Percentiles rank a stretch among this genome's conserved stretches.
Conservation (phyloP, 345 rosid genomes). For the Salix exigua region DNA sequence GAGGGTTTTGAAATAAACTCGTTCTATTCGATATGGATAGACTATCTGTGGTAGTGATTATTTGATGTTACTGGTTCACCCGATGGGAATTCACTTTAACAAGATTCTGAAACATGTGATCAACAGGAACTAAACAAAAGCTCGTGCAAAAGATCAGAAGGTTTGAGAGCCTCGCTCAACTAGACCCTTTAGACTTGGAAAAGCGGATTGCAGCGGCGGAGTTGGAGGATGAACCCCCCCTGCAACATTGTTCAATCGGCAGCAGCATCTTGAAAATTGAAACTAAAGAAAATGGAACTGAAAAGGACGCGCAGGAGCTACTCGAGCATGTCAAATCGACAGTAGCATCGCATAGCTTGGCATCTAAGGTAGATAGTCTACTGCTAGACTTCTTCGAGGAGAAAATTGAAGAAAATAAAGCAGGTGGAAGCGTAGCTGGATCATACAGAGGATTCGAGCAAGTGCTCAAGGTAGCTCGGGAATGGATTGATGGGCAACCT, state of each 20-base stretch:
- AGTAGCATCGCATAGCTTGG: background rate
- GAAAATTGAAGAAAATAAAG: constrained; percentile 18
- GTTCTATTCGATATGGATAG: background rate
- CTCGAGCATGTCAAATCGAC: constrained; percentile 16
- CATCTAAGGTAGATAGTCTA: constrained; percentile 30
- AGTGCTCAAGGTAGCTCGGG: constrained; percentile 32
- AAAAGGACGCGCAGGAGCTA: constrained; percentile 8
- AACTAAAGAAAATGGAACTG: constrained; percentile 4
- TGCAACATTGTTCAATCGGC: background rate
- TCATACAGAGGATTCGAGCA: background rate
- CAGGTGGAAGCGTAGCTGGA: background rate
- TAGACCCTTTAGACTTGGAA: constrained; percentile 63
- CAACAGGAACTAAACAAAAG: constrained; percentile 47
- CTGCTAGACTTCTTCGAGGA: constrained; percentile 51
- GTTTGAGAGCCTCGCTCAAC: constrained; percentile 33
- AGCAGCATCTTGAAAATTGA: background rate
- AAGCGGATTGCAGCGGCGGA: constrained; percentile 41
- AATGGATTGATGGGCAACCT: constrained; percentile 53
- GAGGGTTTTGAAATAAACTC: background rate
- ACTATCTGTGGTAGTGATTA: background rate
- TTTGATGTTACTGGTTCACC: background rate
- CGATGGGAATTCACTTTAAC: background rate
- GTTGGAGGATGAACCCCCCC: constrained; percentile 21
- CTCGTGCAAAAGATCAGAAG: constrained; percentile 31
- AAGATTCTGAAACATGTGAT: background rate